phyloP scores from a whole-genome alignment of 2,329 filamentous ascomycete genomes.

The Calcarisporium arbuscula region DNA sequence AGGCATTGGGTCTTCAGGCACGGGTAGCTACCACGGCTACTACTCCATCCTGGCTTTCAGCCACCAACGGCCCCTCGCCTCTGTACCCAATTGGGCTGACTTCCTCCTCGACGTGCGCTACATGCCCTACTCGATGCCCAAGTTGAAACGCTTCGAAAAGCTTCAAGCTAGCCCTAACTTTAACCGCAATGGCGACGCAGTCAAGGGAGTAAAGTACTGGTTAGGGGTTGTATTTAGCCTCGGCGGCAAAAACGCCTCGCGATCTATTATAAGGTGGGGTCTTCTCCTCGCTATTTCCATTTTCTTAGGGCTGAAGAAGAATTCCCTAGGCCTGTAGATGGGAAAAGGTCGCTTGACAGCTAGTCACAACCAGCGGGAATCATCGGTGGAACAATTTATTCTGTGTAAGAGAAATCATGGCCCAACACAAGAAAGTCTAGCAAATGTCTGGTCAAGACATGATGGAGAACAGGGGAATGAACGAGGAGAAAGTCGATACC shows the following conservation, averaged over 20 bases:
- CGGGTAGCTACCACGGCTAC: conserved; percentile 41
- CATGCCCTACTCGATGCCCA: conserved; percentile 49
- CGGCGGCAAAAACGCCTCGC: conserved; percentile 42
- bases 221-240: conserved; percentile 42
- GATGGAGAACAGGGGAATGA: too few relatives aligned
- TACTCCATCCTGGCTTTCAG: conserved; percentile 39
- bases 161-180: conserved; percentile 51
- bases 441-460: too few relatives aligned
- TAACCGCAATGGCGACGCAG: conserved; percentile 50
- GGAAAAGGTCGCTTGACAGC: conserved; percentile 4
- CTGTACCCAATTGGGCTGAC: conserved; percentile 31
- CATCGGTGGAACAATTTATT: too few relatives aligned
- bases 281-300: conserved; percentile 33
- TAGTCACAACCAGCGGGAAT: too few relatives aligned
- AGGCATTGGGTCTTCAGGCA: conserved; percentile 42
- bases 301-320: conserved; percentile 27
- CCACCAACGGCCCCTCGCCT: conserved; percentile 31
- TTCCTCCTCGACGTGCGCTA: conserved; percentile 60
- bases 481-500: too few relatives aligned
- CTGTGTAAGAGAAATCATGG: too few relatives aligned
- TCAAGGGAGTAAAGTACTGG: conserved; percentile 50
- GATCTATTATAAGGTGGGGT: conserved; percentile 46
- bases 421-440: too few relatives aligned
- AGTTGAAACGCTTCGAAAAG: conserved; percentile 38
- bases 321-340: conserved; percentile 24